Evolutionary conservation across 2,329 filamentous ascomycete genomes (phyloP), one percentile per base, ranked within the genome.

Genomic region (Aspergillus neotritici): DNA sequence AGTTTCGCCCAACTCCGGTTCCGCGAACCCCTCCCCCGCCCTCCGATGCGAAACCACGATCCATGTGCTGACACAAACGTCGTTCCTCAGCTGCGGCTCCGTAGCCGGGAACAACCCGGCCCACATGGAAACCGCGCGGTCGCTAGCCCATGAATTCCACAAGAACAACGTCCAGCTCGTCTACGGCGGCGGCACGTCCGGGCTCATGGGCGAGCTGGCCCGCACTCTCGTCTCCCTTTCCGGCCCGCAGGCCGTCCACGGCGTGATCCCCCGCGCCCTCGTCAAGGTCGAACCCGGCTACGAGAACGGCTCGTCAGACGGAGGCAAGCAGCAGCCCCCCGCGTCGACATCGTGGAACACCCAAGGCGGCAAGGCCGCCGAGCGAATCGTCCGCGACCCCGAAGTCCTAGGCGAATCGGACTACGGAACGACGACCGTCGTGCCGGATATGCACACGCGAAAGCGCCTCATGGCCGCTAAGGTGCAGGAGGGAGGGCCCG

Each of bases 151-250:
- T 29, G 74, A 77, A 52, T 84, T 97, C 70, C 84, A 89, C 62
- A 75, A 78, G 39, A 78, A 86, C 60, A 82, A 87, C 64, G 88
- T 94, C 58, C 77, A 79, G 8, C 80, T 98, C 34, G 89, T 97
- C 52, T 98, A 97, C 67, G 93, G 93, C 55, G 93, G 93, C 55
- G 93, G 93, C 60, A 97, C 91, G 2, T 82, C 88, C 31, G 93
- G 93, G 8, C 78, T 98, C 35, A 98, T 98, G 93, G 93, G 93
- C 61, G 89, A 96, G 63, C 69, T 97, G 9, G 88, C 93, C 35
- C 84, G 84, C 57, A 90, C 87, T 0, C 82, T 98, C 21, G 88
- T 94, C 54, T 76, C 84, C 0, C 80, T 96, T 50, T 82, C 83
- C 4, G 91, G 93, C 3, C 87, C 90, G 0, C 67, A 82, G 39